Evolutionary conservation across 306 rosid genomes (phyloP).

Genomic region (Hippophae rhamnoides): DNA sequence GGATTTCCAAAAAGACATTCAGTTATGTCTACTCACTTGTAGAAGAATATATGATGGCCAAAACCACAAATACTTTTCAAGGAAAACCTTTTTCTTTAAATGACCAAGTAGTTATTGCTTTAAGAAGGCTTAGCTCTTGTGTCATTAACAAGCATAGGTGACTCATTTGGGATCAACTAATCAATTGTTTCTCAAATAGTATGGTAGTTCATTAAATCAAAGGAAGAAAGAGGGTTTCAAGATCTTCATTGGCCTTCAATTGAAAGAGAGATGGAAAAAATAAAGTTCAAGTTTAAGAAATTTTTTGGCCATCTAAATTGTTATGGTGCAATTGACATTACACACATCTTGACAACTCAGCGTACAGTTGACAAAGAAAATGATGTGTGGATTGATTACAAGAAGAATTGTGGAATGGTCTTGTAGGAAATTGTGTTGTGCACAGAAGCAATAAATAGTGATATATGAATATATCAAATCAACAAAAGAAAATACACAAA

Average conservation of each 20-base stretch:
- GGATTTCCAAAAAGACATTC: constrained; percentile 74
- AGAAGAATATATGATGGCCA: constrained; percentile 50
- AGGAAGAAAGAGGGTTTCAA: constrained; percentile 74
- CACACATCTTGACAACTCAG: constrained; percentile 77
- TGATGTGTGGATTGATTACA: constrained; percentile 61
- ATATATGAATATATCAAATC: too few relatives aligned
- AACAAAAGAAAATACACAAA: too few relatives aligned
- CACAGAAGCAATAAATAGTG: too few relatives aligned
- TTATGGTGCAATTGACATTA: constrained; percentile 73
- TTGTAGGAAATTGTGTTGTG: constrained; percentile 57
- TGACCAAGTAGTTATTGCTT: constrained; percentile 84
- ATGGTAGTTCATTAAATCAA: constrained; percentile 76
- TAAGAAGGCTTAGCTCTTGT: constrained; percentile 80
- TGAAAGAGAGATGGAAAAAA: constrained; percentile 50
- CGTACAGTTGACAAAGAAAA: constrained; percentile 40
- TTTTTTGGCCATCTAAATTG: constrained; percentile 66
- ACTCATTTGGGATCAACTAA: constrained; percentile 58
- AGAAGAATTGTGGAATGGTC: constrained; percentile 81
- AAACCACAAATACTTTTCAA: constrained; percentile 36
- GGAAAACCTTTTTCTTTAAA: constrained; percentile 54
- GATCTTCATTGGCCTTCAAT: constrained; percentile 75
- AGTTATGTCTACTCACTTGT: constrained; percentile 75
- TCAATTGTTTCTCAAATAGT: constrained; percentile 77
- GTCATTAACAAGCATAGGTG: constrained; percentile 64
- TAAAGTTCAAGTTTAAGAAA: constrained; percentile 59